Conservation (phyloP, 371 early-diverging fungal genomes). For the Massospora cicadina region DNA sequence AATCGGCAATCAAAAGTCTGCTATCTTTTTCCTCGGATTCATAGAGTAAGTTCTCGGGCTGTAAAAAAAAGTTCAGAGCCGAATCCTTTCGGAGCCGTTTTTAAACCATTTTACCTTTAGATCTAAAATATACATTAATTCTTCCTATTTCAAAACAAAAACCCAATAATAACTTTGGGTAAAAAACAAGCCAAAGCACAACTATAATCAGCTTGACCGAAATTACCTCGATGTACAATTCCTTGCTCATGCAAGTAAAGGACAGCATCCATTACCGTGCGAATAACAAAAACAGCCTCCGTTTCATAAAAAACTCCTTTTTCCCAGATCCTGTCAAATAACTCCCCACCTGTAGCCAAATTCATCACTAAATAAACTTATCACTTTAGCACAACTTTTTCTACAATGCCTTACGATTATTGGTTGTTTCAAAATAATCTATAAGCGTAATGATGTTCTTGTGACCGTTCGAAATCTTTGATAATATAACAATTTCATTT, state of each 20-base stretch:
- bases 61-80: slow-evolving; percentile 1
- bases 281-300: slow-evolving; percentile 69
- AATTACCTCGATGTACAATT: slow-evolving; percentile 71
- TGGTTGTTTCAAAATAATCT: slow-evolving; percentile 83
- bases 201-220: too few species aligned
- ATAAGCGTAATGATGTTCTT: slow-evolving; percentile 66
- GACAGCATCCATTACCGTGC: slow-evolving; percentile 53
- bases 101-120: too few species aligned
- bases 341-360: slow-evolving; percentile 73
- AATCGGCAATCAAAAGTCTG: slow-evolving; percentile 70
- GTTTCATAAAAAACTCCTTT: slow-evolving; percentile 65
- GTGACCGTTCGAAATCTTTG: slow-evolving; percentile 68
- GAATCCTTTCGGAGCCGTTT: too few species aligned
- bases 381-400: slow-evolving; percentile 9
- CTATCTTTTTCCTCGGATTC: slow-evolving; percentile 43
- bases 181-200: too few species aligned
- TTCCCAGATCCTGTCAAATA: slow-evolving; percentile 74
- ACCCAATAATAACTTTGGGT: too few species aligned
- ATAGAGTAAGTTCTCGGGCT: slow-evolving; percentile 81
- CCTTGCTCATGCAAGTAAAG: slow-evolving; percentile 67
- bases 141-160: too few species aligned
- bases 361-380: slow-evolving; percentile 79
- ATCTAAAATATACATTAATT: too few species aligned
- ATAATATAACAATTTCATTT: slow-evolving; percentile 73
- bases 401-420: slow-evolving; percentile 41